Percentiles rank a stretch among this genome's conserved stretches.
Evolutionary conservation across 257 asterid genomes (phyloP).

Genomic region (Cynanchum wilfordii): DNA sequence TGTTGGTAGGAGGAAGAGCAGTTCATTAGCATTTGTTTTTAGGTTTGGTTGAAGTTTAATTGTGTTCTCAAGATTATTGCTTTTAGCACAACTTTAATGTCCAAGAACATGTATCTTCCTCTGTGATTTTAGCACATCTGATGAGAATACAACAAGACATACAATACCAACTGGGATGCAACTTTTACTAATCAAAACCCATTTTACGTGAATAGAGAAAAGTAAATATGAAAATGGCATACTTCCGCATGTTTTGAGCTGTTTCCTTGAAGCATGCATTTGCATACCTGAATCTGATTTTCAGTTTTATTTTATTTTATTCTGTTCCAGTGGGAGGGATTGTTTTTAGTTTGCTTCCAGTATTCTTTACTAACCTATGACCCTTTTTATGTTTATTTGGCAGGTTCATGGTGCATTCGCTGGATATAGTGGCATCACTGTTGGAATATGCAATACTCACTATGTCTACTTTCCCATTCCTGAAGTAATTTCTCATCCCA

Average conservation of each 20-base stretch:
- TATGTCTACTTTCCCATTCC: slow-evolving; percentile 89
- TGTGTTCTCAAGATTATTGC: too few species aligned
- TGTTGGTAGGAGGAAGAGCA: neutral
- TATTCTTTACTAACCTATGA: neutral
- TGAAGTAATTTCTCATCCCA: slow-evolving; percentile 74
- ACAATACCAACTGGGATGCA: neutral
- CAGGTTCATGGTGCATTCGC: slow-evolving; percentile 99
- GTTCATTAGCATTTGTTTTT: neutral
- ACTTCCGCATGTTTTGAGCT: neutral
- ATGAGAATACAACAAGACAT: neutral
- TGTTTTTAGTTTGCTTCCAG: neutral
- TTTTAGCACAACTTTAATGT: neutral
- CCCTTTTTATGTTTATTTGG: neutral
- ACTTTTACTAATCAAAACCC: neutral
- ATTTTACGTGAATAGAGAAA: neutral
- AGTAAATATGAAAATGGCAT: neutral
- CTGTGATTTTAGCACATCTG: neutral
- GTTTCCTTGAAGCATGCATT: neutral
- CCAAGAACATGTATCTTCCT: neutral
- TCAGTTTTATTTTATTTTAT: neutral
- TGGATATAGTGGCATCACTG: slow-evolving; percentile 92
- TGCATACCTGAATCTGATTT: neutral
- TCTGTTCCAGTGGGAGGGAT: neutral
- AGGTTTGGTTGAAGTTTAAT: neutral
- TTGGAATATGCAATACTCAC: slow-evolving; percentile 92